Percentiles rank a stretch among this genome's conserved stretches.
Evolutionary conservation across 768 basidiomycete genomes (phyloP).

Genomic region (Pleurotus pulmonarius): DNA sequence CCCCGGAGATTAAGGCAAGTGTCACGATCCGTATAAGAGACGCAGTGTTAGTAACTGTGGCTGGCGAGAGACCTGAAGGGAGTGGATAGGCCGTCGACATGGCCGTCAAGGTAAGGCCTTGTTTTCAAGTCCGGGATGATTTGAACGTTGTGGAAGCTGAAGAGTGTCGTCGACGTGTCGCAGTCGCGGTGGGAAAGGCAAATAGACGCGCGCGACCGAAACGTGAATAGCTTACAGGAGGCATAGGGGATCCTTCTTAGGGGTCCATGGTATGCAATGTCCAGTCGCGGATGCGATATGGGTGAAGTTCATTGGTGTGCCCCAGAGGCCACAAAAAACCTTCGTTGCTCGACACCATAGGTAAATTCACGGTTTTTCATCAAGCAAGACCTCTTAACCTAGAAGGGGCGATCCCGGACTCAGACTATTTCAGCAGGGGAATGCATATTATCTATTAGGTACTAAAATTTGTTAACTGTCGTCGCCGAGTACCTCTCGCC

Average conservation of each 20-base stretch:
- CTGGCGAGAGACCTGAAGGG: conserved; percentile 64
- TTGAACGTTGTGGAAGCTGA: background rate
- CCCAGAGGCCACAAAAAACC: too few relatives aligned
- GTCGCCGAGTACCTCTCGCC: background rate
- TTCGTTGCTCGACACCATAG: too few relatives aligned
- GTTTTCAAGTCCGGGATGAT: background rate
- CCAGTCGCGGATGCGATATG: too few relatives aligned
- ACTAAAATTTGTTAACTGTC: too few relatives aligned
- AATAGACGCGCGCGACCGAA: background rate
- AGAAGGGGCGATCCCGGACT: background rate
- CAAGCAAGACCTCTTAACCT: too few relatives aligned
- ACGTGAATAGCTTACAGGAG: background rate
- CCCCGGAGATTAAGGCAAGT: conserved; percentile 85
- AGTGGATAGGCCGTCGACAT: conserved; percentile 74
- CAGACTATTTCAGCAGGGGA: background rate
- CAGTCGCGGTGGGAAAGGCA: background rate
- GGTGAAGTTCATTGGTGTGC: too few relatives aligned
- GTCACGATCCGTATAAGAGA: conserved; percentile 90
- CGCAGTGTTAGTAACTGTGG: conserved; percentile 81
- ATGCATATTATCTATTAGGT: too few relatives aligned
- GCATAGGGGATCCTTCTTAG: too few relatives aligned
- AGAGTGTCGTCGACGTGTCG: conserved; percentile 8
- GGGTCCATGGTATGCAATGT: too few relatives aligned
- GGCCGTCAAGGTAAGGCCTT: conserved; percentile 30
- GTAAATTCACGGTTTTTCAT: too few relatives aligned